phyloP scores from a whole-genome alignment of 139 green algal species.

The Trebouxia sp. region DNA sequence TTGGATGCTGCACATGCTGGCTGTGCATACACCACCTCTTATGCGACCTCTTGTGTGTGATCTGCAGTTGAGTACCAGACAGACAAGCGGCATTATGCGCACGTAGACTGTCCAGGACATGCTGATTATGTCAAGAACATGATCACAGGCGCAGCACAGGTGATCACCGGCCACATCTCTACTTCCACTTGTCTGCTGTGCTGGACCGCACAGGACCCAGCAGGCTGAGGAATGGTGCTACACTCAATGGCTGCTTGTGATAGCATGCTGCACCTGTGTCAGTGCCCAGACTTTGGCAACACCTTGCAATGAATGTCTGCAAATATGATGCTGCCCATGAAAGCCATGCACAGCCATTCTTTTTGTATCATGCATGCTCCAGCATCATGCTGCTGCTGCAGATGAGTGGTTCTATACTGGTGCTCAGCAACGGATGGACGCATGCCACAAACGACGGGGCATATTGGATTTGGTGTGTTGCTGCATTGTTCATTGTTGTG shows the following conservation, averaged over 20 bases:
- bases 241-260: no score
- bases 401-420: conserved; percentile 99
- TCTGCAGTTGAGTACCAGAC: conserved; percentile 98
- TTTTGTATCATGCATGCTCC: neutral
- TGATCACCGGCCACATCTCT: no score
- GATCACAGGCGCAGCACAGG: conserved; percentile 94
- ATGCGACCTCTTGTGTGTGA: neutral
- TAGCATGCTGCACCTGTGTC: no score
- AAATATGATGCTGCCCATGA: no score
- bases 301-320: no score
- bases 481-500: neutral
- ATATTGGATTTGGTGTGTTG: conserved; percentile 67
- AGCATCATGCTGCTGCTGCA: conserved; percentile 47
- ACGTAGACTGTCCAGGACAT: conserved; percentile 99
- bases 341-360: no score
- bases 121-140: conserved; percentile 99
- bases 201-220: no score
- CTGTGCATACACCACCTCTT: neutral
- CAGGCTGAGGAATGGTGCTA: no score
- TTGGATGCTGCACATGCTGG: neutral
- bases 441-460: conserved; percentile 98
- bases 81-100: conserved; percentile 95
- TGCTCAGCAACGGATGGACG: conserved; percentile 95
- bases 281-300: no score
- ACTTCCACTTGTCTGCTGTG: no score